Percentiles rank a stretch among this genome's conserved stretches.
These are phyloP conservation scores for Arthrocladium fulminans DNA, from an alignment of 2,329 filamentous ascomycete genomes.

Conservation along the genomic window DNA sequence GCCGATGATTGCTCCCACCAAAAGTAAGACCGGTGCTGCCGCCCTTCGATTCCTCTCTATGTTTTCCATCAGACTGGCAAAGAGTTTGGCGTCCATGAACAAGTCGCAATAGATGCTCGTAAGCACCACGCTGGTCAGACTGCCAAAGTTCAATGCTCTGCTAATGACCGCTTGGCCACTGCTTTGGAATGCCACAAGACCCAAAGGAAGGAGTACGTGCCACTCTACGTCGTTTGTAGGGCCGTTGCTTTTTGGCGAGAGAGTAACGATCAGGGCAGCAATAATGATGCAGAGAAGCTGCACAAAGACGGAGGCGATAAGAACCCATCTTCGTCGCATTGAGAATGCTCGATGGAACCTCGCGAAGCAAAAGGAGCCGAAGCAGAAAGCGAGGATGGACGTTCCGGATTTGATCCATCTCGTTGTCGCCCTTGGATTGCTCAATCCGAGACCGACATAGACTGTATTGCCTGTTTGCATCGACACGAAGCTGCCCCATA, in stretches of 20 bases:
- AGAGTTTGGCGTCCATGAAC: conserved; percentile 56
- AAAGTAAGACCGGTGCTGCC: conserved; percentile 43
- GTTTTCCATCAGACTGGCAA: conserved; percentile 32
- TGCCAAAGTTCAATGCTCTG: conserved; percentile 58
- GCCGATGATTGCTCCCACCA: conserved; percentile 47
- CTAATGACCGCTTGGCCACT: conserved; percentile 71
- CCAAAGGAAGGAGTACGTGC: conserved; percentile 57
- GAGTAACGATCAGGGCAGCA: conserved; percentile 36
- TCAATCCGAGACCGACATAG: conserved; percentile 66
- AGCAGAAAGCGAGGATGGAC: conserved; percentile 61
- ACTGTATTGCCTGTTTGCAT: conserved; percentile 85
- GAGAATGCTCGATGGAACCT: conserved; percentile 57
- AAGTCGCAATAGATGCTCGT: conserved; percentile 77
- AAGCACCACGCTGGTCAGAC: conserved; percentile 67
- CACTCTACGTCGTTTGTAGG: conserved; percentile 43
- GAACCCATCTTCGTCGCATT: conserved; percentile 55
- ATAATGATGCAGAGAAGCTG: conserved; percentile 39
- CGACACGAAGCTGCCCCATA: conserved; percentile 71
- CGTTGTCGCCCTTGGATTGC: conserved; percentile 44
- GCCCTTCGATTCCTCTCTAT: conserved; percentile 46
- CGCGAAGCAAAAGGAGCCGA: conserved; percentile 63
- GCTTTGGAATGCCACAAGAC: conserved; percentile 64
- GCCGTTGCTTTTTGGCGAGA: conserved; percentile 28
- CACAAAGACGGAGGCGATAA: conserved; percentile 49
- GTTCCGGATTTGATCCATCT: conserved; percentile 65